Conservation (phyloP, 192 early-diverging fungal genomes). For the Umbelopsis isabellina region DNA sequence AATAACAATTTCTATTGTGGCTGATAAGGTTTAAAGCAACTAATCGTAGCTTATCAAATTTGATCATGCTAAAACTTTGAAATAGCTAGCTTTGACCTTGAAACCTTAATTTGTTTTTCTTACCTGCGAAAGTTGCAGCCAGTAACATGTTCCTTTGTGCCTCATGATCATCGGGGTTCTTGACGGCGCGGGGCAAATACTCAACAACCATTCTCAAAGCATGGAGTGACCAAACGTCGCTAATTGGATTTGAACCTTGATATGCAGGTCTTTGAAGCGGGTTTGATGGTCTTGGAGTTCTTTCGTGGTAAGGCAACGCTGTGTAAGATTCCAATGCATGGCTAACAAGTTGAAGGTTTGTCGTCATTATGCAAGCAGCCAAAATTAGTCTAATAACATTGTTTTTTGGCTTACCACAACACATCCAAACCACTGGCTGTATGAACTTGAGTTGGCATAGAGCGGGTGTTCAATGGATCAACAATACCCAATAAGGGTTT, state of each 20-base stretch:
- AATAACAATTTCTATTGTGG: neutral
- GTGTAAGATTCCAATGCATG: conserved; percentile 93
- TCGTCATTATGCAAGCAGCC: neutral
- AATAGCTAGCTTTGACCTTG: too few relatives aligned
- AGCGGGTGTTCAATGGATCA: conserved; percentile 85
- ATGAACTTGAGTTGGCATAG: conserved; percentile 86
- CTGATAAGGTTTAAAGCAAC: neutral
- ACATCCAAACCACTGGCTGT: conserved; percentile 88
- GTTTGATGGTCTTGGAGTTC: conserved; percentile 77
- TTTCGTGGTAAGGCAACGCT: conserved; percentile 80
- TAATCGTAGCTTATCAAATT: neutral
- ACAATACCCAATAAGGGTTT: conserved; percentile 87
- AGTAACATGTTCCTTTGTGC: conserved; percentile 86
- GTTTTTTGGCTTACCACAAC: conserved; percentile 49
- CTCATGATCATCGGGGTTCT: conserved; percentile 58
- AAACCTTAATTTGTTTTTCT: neutral
- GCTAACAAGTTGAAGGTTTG: conserved; percentile 39
- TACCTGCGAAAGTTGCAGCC: conserved; percentile 86
- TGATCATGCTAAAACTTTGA: neutral
- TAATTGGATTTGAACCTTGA: conserved; percentile 92
- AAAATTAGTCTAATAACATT: neutral
- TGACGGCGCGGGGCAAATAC: conserved; percentile 75
- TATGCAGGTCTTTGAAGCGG: conserved; percentile 87
- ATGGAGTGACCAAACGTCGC: conserved; percentile 86
- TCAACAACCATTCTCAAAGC: conserved; percentile 81